A percentile compares a stretch with the other conserved stretches of the same genome.
Conservation (phyloP, 176 grass and related monocot genomes). For the bread wheat (Triticum aestivum) region DNA sequence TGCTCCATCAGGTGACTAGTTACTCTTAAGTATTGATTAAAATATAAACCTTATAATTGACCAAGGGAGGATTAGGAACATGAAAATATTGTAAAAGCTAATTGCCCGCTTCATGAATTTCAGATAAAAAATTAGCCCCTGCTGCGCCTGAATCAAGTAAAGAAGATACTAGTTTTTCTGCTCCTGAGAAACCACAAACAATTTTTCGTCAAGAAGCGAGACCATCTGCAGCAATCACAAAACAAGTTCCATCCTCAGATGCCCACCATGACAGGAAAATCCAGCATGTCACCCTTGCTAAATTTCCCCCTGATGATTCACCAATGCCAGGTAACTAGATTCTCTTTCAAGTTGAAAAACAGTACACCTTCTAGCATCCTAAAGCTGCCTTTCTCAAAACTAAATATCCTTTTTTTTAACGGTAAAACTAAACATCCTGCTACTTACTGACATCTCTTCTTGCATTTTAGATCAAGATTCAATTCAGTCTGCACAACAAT, state of each 20-base stretch:
- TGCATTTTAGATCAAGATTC: conserved; percentile 16
- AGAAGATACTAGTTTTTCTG: neutral
- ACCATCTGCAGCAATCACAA: conserved; percentile 9
- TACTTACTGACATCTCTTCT: conserved; percentile 21
- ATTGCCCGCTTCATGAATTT: conserved; percentile 3
- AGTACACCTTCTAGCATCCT: neutral
- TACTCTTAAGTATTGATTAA: neutral
- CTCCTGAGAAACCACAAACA: neutral
- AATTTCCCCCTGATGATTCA: neutral
- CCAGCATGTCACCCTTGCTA: conserved; percentile 17
- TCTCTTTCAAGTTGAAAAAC: neutral
- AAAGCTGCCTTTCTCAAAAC: neutral
- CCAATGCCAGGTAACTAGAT: conserved; percentile 24
- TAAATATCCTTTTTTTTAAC: neutral
- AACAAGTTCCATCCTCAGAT: conserved; percentile 3
- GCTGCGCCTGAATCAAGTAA: conserved; percentile 21
- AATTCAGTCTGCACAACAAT: neutral
- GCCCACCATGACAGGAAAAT: neutral
- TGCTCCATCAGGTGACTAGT: conserved; percentile 7
- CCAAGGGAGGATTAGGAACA: conserved; percentile 2
- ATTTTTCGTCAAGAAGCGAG: conserved; percentile 15
- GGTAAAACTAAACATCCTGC: neutral
- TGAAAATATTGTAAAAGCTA: conserved; percentile 11
- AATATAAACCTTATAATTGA: neutral
- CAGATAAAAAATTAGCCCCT: conserved; percentile 8